phyloP scores from a whole-genome alignment of 768 basidiomycete species.

The Lactarius sanguifluus region DNA sequence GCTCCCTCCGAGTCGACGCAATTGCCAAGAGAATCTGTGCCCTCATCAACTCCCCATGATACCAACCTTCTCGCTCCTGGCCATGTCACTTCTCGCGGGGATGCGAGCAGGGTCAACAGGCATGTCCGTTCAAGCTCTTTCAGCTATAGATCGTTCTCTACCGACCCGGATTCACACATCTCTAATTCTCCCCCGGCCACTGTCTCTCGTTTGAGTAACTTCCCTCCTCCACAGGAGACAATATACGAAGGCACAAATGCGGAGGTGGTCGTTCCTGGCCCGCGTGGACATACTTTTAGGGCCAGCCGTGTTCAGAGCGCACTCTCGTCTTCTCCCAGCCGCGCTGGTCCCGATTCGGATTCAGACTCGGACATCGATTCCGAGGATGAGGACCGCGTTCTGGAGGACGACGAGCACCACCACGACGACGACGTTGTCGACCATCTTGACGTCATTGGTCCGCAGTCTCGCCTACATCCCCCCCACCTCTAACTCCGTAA shows the following conservation, averaged over 20 bases:
- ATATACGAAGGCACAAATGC: conserved; percentile 12
- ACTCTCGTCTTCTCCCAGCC: conserved; percentile 40
- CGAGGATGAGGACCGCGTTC: conserved; percentile 18
- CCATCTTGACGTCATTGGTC: conserved; percentile 78
- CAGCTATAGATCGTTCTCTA: conserved; percentile 18
- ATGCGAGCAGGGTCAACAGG: conserved; percentile 20
- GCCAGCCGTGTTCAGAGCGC: conserved; percentile 48
- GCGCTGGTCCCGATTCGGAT: conserved; percentile 19
- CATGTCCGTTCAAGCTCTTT: conserved; percentile 9
- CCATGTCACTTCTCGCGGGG: background rate
- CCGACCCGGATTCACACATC: conserved; percentile 15
- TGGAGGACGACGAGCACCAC: conserved; percentile 37
- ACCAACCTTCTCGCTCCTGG: background rate
- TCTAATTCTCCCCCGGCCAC: conserved; percentile 8
- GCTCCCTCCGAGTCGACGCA: background rate
- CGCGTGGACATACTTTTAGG: conserved; percentile 34
- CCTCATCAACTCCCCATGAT: conserved; percentile 2
- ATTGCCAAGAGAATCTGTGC: background rate
- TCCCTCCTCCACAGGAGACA: background rate
- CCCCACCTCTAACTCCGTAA: conserved; percentile 7
- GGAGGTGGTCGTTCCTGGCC: conserved; percentile 38
- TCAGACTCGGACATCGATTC: conserved; percentile 23
- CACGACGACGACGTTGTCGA: conserved; percentile 83
- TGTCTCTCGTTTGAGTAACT: background rate
- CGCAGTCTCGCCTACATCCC: conserved; percentile 24